These are phyloP conservation scores for Helichrysum umbraculigerum DNA, from an alignment of 129 eudicot species.

Conservation along the genomic window DNA sequence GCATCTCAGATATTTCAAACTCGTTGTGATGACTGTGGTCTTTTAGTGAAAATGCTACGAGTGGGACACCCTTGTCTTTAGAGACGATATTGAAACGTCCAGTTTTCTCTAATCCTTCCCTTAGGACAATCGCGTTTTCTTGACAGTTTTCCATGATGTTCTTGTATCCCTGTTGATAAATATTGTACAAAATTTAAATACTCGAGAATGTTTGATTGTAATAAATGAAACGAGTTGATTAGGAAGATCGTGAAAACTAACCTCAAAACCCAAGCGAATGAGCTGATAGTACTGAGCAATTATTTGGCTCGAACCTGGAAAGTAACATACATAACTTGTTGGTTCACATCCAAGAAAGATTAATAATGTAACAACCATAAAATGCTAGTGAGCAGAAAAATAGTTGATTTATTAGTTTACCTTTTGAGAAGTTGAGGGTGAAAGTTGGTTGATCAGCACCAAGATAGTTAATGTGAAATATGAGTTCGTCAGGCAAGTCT, in stretches of 20 bases:
- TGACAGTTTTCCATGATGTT: slow-evolving; percentile 75
- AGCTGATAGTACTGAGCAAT: slow-evolving; percentile 90
- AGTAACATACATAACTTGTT: not conserved
- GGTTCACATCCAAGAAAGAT: not conserved
- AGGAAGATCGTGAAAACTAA: slow-evolving; percentile 24
- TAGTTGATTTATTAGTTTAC: slow-evolving; percentile 26
- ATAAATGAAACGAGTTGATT: not conserved
- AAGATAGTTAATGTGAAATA: slow-evolving; percentile 86
- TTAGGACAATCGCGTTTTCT: slow-evolving; percentile 62
- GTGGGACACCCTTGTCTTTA: slow-evolving; percentile 71
- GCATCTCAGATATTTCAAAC: slow-evolving; percentile 77
- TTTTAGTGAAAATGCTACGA: slow-evolving; percentile 81
- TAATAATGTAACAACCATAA: not conserved
- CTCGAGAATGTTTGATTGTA: not conserved
- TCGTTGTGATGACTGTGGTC: slow-evolving; percentile 69
- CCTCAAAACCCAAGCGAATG: slow-evolving; percentile 86
- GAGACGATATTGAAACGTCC: slow-evolving; percentile 71
- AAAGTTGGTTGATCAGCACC: slow-evolving; percentile 95
- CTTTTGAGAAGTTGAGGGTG: slow-evolving; percentile 91
- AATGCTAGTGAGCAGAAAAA: not conserved
- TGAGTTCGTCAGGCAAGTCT: slow-evolving; percentile 82
- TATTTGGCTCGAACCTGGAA: slow-evolving; percentile 80
- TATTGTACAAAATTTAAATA: not conserved
- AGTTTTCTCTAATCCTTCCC: slow-evolving; percentile 60
- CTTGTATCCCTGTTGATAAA: slow-evolving; percentile 65